Evolutionary conservation across 495 filamentous ascomycete genomes (phyloP).

Genomic region (Lichina pygmaea): DNA sequence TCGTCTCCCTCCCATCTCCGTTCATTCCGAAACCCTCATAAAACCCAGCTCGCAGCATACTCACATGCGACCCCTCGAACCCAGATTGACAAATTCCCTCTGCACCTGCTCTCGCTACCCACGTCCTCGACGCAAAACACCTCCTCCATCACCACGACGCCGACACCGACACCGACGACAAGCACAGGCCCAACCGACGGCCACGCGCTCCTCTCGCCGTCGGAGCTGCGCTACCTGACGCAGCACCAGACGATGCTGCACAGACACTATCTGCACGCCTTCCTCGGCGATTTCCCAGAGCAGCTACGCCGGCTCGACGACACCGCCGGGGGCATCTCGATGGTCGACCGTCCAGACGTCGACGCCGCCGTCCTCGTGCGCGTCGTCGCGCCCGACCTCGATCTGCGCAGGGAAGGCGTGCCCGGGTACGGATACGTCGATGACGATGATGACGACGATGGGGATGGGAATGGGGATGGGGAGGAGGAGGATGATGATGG

Average conservation of each 20-base stretch:
- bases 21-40: conserved; percentile 1
- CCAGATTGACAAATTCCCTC: conserved; percentile 41
- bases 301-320: conserved; percentile 64
- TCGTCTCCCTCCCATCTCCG: conserved; percentile 2
- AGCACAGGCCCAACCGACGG: conserved; percentile 6
- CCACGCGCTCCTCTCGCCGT: conserved; percentile 8
- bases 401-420: conserved; percentile 8
- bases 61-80: conserved; percentile 8
- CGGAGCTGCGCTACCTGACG: conserved; percentile 35
- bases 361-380: conserved; percentile 66
- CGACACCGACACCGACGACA: too few species aligned
- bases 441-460: conserved; percentile 5
- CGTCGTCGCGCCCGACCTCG: conserved; percentile 33
- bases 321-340: conserved; percentile 62
- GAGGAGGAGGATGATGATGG: conserved; percentile 25
- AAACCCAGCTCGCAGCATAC: conserved; percentile 7
- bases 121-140: conserved; percentile 2
- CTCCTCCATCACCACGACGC: too few species aligned
- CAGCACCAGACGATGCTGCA: conserved; percentile 62
- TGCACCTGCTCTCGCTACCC: conserved; percentile 21
- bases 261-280: conserved; percentile 53
- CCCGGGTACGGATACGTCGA: conserved; percentile 1
- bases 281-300: conserved; percentile 54
- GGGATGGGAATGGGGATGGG: too few species aligned
- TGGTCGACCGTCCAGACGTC: conserved; percentile 70